Percentiles rank a stretch among this genome's conserved stretches.
Evolutionary conservation across 805 yeast species (phyloP).

Genomic region (Nakazawaea anatomiae): DNA sequence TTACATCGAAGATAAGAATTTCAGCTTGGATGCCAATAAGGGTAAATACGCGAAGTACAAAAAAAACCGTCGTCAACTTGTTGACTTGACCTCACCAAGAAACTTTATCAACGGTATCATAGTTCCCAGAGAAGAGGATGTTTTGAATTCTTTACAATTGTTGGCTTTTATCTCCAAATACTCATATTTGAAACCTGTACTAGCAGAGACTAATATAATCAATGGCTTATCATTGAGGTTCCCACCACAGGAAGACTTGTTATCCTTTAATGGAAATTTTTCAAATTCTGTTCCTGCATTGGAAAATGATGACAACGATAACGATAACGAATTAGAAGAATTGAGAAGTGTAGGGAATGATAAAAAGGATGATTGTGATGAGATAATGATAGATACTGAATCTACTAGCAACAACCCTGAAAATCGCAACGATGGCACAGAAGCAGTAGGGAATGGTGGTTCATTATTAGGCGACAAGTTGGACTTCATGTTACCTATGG

Average conservation of each 20-base stretch:
- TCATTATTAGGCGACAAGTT: conserved; percentile 1
- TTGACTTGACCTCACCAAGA: conserved; percentile 33
- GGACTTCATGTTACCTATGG: conserved; percentile 8
- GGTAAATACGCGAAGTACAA: conserved; percentile 6
- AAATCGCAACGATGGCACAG: conserved; percentile 14
- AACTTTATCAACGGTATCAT: conserved; percentile 61
- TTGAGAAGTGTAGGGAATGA: conserved; percentile 14
- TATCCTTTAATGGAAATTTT: conserved; percentile 20
- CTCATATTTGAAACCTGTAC: conserved; percentile 64
- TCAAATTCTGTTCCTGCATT: conserved; percentile 12
- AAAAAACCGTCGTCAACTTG: conserved; percentile 8
- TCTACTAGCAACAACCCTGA: conserved; percentile 16
- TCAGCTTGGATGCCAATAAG: conserved; percentile 4
- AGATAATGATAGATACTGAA: conserved; percentile 19
- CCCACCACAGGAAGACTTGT: conserved; percentile 25
- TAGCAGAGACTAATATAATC: conserved; percentile 73
- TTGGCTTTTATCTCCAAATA: conserved; percentile 92
- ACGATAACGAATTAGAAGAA: conserved; percentile 35
- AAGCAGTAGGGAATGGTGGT: neutral
- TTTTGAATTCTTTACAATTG: conserved; percentile 87
- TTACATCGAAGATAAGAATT: conserved; percentile 7
- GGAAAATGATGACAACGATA: conserved; percentile 28
- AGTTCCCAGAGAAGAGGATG: conserved; percentile 90
- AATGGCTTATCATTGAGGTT: conserved; percentile 57
- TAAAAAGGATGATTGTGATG: conserved; percentile 23